A percentile compares a stretch with the other conserved stretches of the same genome.
phyloP scores from a whole-genome alignment of 495 filamentous ascomycete genomes.

The Aspergillus bertholletiae region DNA sequence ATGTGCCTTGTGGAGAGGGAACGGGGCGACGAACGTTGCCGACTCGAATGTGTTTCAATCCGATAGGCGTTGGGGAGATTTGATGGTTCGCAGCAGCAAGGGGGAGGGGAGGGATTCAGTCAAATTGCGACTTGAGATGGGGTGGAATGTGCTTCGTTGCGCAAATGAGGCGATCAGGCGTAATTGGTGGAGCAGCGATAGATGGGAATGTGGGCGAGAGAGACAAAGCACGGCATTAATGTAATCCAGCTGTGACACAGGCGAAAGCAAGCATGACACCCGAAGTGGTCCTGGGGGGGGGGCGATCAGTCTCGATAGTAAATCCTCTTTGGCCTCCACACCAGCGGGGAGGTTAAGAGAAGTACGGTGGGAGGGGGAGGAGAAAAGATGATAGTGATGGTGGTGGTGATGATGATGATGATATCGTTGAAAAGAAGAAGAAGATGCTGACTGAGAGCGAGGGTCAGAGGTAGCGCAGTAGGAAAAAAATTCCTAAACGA shows the following conservation, averaged over 20 bases:
- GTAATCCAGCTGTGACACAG: constrained; percentile 44
- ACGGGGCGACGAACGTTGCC: constrained; percentile 4
- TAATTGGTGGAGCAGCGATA: constrained; percentile 36
- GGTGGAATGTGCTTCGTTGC: constrained; percentile 41
- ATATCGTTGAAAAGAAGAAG: background rate
- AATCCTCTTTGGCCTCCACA: constrained; percentile 9
- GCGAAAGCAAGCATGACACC: constrained; percentile 40
- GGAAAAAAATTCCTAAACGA: constrained; percentile 6
- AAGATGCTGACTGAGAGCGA: background rate
- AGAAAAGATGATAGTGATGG: background rate
- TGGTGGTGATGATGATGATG: background rate
- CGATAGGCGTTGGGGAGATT: constrained; percentile 27
- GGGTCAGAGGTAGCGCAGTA: constrained; percentile 8
- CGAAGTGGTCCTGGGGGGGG: constrained; percentile 15
- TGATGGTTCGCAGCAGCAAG: constrained; percentile 40
- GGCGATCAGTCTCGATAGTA: constrained; percentile 11
- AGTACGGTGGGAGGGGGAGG: constrained; percentile 3
- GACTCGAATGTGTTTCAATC: constrained; percentile 15
- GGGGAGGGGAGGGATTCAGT: constrained; percentile 27
- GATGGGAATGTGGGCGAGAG: constrained; percentile 38
- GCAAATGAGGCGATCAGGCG: constrained; percentile 29
- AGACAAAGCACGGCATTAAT: constrained; percentile 43
- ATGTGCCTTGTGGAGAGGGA: constrained; percentile 35
- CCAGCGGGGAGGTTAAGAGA: constrained; percentile 12
- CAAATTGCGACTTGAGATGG: constrained; percentile 24